Percentiles rank a stretch among this genome's conserved stretches.
Evolutionary conservation across 352 stramenopile species (phyloP).

Genomic region (Phytophthora agathidicida): DNA sequence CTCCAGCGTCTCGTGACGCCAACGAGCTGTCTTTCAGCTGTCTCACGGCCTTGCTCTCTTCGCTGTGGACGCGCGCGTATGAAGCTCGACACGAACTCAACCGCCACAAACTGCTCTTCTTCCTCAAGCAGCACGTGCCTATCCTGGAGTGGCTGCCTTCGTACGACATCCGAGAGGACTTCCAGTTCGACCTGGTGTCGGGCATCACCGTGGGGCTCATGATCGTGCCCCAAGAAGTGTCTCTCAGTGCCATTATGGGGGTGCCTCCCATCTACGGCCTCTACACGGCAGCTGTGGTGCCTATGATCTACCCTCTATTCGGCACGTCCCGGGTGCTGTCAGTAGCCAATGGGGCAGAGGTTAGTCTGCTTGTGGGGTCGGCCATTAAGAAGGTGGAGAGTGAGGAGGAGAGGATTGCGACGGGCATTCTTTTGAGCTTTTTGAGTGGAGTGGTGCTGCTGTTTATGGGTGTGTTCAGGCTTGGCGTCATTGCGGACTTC

Average conservation of each 20-base stretch:
- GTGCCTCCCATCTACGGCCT: constrained; percentile 74
- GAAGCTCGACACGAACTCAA: constrained; percentile 22
- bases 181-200: constrained; percentile 73
- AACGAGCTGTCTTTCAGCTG: constrained; percentile 19
- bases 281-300: constrained; percentile 73
- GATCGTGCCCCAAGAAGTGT: constrained; percentile 93
- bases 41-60: constrained; percentile 8
- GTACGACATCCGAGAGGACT: constrained; percentile 64
- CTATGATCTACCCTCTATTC: constrained; percentile 77
- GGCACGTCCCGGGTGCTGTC: constrained; percentile 66
- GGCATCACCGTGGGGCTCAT: constrained; percentile 89
- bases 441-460: constrained; percentile 65
- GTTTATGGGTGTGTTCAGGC: constrained; percentile 55
- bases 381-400: constrained; percentile 58
- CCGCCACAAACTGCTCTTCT: constrained; percentile 42
- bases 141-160: constrained; percentile 76
- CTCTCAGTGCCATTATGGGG: constrained; percentile 90
- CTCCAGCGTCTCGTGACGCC: constrained; percentile 15
- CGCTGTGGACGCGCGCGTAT: constrained; percentile 16
- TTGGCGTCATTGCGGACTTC: constrained; percentile 71
- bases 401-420: constrained; percentile 63
- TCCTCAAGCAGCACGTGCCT: constrained; percentile 61
- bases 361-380: constrained; percentile 66
- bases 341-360: constrained; percentile 72
- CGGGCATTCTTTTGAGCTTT: constrained; percentile 77